These are phyloP conservation scores for Amoebophrya sp. DNA, from an alignment of 169 alveolate species.

Conservation along the genomic window DNA sequence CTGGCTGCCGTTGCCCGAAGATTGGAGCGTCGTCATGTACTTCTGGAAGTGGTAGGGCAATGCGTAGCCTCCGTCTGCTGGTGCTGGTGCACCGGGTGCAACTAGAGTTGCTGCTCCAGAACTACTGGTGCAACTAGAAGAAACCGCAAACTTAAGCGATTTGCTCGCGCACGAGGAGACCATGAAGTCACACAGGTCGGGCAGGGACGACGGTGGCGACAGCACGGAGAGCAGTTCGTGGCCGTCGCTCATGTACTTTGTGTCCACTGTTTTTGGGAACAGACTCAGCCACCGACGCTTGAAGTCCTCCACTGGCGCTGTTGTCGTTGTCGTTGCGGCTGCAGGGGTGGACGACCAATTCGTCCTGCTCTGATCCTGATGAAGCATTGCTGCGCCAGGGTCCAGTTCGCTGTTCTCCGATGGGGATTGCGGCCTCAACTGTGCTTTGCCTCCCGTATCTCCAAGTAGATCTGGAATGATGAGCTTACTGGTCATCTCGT, in stretches of 20 bases:
- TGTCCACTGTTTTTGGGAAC: slow-evolving; percentile 49
- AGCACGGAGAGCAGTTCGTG: slow-evolving; percentile 39
- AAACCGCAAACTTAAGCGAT: slow-evolving; percentile 1
- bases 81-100: slow-evolving; percentile 16
- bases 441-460: no score
- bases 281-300: slow-evolving; percentile 43
- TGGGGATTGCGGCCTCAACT: no score
- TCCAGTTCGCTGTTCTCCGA: no score
- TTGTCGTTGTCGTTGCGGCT: no score
- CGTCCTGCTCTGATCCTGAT: no score
- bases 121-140: slow-evolving; percentile 30
- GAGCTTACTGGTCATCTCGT: no score
- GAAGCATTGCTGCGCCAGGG: no score
- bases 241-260: slow-evolving; percentile 51
- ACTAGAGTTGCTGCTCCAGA: slow-evolving; percentile 26
- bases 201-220: slow-evolving; percentile 43
- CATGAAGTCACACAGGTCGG: slow-evolving; percentile 41
- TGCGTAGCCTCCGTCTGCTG: neutral
- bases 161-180: slow-evolving; percentile 11
- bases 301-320: slow-evolving; percentile 42
- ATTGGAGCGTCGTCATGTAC: neutral
- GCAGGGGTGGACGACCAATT: no score
- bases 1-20: neutral
- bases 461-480: no score
- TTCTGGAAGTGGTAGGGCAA: neutral